Evolutionary conservation across 202 grass and related monocot species (phyloP).

Genomic region (Carex arenaria): DNA sequence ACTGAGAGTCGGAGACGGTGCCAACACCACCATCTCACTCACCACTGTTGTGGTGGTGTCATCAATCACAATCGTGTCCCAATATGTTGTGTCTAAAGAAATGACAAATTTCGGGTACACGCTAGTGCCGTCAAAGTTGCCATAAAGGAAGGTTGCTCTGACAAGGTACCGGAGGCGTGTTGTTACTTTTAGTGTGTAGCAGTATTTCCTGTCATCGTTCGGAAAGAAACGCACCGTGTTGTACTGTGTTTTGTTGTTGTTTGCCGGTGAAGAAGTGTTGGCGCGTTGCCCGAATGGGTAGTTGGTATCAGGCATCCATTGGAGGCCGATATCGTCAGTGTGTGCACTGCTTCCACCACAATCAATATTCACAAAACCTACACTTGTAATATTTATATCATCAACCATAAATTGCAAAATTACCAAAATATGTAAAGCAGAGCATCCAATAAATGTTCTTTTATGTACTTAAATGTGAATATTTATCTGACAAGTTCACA

Average conservation of each 20-base stretch:
- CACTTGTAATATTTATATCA: neutral
- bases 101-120: slow-evolving; percentile 24
- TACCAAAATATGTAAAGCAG: neutral
- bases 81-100: slow-evolving; percentile 9
- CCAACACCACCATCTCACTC: slow-evolving; percentile 30
- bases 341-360: slow-evolving; percentile 17
- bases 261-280: neutral
- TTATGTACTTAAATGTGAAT: neutral
- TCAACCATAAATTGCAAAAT: neutral
- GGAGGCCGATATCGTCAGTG: slow-evolving; percentile 25
- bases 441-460: neutral
- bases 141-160: slow-evolving; percentile 27
- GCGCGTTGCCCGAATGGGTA: slow-evolving; percentile 13
- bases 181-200: slow-evolving; percentile 25
- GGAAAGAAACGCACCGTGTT: slow-evolving; percentile 21
- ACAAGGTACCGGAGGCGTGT: slow-evolving; percentile 22
- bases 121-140: slow-evolving; percentile 24
- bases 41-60: neutral
- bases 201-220: slow-evolving; percentile 24
- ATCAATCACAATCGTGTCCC: slow-evolving; percentile 19
- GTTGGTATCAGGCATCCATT: slow-evolving; percentile 17
- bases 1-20: slow-evolving; percentile 12
- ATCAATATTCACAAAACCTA: slow-evolving; percentile 32
- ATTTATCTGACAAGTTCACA: neutral
- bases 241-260: slow-evolving; percentile 22